Evolutionary conservation across 192 early-diverging fungal species (phyloP).

Genomic region (Backusella psychrophila): DNA sequence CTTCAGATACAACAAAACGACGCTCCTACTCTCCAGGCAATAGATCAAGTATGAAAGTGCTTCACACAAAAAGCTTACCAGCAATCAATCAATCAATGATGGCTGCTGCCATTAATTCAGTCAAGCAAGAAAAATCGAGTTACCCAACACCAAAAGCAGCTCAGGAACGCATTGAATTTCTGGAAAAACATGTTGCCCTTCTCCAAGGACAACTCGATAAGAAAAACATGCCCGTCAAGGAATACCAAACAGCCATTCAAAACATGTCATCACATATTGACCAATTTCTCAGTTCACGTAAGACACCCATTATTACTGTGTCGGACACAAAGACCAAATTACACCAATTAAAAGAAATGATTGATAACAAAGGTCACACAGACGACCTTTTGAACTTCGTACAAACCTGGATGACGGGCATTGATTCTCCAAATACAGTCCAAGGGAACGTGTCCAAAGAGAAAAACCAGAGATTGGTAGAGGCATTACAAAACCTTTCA

Average conservation of each 20-base stretch:
- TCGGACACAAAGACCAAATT: constrained; percentile 5
- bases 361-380: background rate
- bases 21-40: background rate
- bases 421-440: background rate
- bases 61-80: background rate
- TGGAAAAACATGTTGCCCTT: constrained; percentile 2
- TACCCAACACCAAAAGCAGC: background rate
- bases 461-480: background rate
- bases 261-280: constrained; percentile 6
- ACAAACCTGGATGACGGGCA: background rate
- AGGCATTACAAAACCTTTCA: background rate
- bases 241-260: background rate
- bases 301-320: background rate
- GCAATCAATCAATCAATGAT: background rate
- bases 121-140: background rate
- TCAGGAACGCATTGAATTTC: constrained; percentile 3
- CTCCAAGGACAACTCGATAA: background rate
- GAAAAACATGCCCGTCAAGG: background rate
- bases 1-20: background rate
- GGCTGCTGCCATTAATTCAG: background rate
- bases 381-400: background rate
- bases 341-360: constrained; percentile 10
- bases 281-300: background rate
- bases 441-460: background rate
- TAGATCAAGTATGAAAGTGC: background rate